Conservation (phyloP, 2,329 filamentous ascomycete genomes). For the Xylaria sp. region DNA sequence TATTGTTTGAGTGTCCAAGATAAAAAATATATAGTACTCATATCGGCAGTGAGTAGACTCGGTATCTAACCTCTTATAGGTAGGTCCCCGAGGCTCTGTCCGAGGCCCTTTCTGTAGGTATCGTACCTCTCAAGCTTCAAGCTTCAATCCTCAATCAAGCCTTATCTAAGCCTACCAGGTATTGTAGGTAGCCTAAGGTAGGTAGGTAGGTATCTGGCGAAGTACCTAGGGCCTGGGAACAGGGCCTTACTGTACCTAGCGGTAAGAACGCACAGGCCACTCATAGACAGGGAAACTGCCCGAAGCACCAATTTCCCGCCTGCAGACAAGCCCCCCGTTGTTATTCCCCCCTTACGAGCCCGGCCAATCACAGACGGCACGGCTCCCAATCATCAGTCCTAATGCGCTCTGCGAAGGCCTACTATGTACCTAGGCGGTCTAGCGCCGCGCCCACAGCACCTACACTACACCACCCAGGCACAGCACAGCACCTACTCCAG, state of each 20-base stretch:
- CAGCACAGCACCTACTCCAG: background rate
- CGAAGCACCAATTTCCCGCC: slow-evolving; percentile 40
- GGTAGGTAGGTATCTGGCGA: background rate
- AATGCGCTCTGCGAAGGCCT: slow-evolving; percentile 17
- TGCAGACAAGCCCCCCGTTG: slow-evolving; percentile 36
- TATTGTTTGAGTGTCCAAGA: background rate
- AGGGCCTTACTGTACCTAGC: slow-evolving; percentile 7
- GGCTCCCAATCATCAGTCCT: slow-evolving; percentile 18
- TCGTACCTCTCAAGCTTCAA: too few relatives aligned
- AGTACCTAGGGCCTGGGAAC: too few relatives aligned
- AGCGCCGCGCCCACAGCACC: too few relatives aligned
- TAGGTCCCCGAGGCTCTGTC: too few relatives aligned
- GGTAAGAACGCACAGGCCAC: slow-evolving; percentile 19
- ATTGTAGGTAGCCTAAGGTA: background rate
- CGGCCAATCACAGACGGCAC: slow-evolving; percentile 19
- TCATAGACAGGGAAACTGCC: slow-evolving; percentile 11
- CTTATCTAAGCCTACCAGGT: too few relatives aligned
- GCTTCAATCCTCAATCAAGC: too few relatives aligned
- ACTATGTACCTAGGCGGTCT: background rate
- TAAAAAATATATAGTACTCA: too few relatives aligned
- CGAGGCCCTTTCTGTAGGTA: too few relatives aligned
- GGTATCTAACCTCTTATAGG: too few relatives aligned
- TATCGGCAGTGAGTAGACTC: too few relatives aligned
- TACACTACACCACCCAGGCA: too few relatives aligned
- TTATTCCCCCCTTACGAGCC: slow-evolving; percentile 31